Percentiles rank a stretch among this genome's conserved stretches.
Evolutionary conservation across 2,329 filamentous ascomycete species (phyloP).

Genomic region (Aureobasidium sp.): DNA sequence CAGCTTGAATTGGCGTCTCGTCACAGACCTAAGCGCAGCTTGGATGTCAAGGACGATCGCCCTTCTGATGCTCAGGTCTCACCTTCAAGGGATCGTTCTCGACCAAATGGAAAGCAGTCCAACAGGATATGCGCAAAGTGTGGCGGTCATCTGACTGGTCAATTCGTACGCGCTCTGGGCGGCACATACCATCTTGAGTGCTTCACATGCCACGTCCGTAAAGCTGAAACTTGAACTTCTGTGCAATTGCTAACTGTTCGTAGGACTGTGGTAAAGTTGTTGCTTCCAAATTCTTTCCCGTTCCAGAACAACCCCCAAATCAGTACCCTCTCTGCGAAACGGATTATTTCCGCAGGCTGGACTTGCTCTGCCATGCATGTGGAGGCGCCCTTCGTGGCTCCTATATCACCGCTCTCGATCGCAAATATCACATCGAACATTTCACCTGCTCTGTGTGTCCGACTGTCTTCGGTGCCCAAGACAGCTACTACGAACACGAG

Average conservation of each 20-base stretch:
- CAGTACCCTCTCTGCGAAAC: slow-evolving; percentile 97
- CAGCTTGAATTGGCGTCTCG: slow-evolving; percentile 6
- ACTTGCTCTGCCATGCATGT: slow-evolving; percentile 85
- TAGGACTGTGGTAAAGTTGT: slow-evolving; percentile 97
- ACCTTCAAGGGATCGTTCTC: slow-evolving; percentile 14
- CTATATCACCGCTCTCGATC: slow-evolving; percentile 94
- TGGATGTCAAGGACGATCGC: slow-evolving; percentile 7
- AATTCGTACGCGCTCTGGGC: slow-evolving; percentile 89
- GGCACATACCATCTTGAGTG: slow-evolving; percentile 96
- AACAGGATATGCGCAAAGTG: slow-evolving; percentile 67
- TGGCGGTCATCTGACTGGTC: slow-evolving; percentile 76
- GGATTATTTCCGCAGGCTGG: slow-evolving; percentile 90
- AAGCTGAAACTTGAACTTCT: slow-evolving; percentile 20
- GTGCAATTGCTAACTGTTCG: slow-evolving; percentile 22
- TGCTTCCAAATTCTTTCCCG: slow-evolving; percentile 97
- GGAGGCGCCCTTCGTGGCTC: slow-evolving; percentile 88
- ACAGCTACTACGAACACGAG: slow-evolving; percentile 98
- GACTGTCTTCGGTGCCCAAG: slow-evolving; percentile 95
- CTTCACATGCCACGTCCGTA: slow-evolving; percentile 87
- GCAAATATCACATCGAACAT: slow-evolving; percentile 98
- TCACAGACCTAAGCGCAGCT: slow-evolving; percentile 1
- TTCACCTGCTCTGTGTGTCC: slow-evolving; percentile 97
- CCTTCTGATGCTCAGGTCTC: neutral
- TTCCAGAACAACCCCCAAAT: slow-evolving; percentile 78
- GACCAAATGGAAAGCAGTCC: slow-evolving; percentile 24